Base-by-base conservation (phyloP, 2,329 filamentous ascomycete genomes). In the Aspergillus sp. region DNA sequence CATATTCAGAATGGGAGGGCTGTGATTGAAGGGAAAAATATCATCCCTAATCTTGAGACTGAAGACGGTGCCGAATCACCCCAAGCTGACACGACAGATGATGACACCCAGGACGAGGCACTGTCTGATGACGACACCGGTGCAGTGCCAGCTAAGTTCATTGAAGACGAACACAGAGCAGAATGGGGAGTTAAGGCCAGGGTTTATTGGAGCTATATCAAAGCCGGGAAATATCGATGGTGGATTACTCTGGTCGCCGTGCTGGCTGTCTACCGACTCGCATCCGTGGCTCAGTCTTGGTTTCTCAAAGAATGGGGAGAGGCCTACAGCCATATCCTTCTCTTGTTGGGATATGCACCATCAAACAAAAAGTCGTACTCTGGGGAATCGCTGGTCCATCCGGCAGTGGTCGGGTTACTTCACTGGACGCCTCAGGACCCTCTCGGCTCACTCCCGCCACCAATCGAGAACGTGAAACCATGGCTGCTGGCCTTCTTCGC, bases 261-360 rank as follows among this genome's bases (percentile, higher is more conserved):
- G 11, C 83, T 92, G 53, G 69, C 81, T 5, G 38, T 85, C 0
- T 89, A 84, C 61, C 84, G 91, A 6, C 64, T 84, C 11, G 73
- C 82, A 16, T 81, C 85, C 35, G 77, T 95, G 36, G 79, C 79
- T 1, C 82, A 90, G 62, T 85, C 83, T 1, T 93, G 90, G 81
- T 92, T 94, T 42, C 78, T 96, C 49, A 95, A 96, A 66, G 81
- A 86, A 22, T 96, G 91, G 90, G 89, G 89, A 26, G 89, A 95
- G 65, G 84, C 84, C 6, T 93, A 92, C 67, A 64, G 69, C 33
- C 63, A 65, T 36, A 57, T 59, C 13, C 46, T 58, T 33, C 47
- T 66, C 2, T 22, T 61, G 14, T 50, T 65, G 7, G 66, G 45
- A 47, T 56, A 48, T 5, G 54, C 57, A 8, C 45, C 51, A 14